phyloP scores from a whole-genome alignment of 2,329 filamentous ascomycete species.

The Sordariomycetes sp. region DNA sequence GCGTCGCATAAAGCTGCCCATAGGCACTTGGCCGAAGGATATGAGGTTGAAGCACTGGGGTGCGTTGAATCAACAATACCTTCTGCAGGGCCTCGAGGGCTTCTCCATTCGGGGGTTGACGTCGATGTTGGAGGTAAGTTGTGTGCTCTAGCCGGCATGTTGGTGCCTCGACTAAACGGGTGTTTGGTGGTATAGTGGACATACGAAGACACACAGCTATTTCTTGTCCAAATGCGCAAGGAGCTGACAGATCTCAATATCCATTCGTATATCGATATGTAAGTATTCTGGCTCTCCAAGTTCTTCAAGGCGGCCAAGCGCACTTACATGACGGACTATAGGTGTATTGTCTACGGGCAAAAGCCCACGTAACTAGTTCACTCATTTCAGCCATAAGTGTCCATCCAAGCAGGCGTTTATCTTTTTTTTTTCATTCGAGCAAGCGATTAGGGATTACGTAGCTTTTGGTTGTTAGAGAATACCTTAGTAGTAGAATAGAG shows the following conservation, averaged over 20 bases:
- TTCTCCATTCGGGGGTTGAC: constrained; percentile 13
- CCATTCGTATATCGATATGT: constrained; percentile 15
- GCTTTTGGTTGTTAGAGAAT: too few species aligned
- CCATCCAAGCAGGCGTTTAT: too few species aligned
- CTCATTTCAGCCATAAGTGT: too few species aligned
- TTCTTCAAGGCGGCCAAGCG: too few species aligned
- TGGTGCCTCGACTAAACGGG: background rate
- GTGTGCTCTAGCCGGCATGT: too few species aligned
- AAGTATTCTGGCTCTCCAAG: too few species aligned
- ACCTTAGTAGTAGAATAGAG: too few species aligned
- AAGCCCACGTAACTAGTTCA: too few species aligned
- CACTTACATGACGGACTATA: too few species aligned
- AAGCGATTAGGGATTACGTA: too few species aligned
- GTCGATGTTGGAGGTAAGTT: constrained; percentile 17
- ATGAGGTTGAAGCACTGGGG: constrained; percentile 19
- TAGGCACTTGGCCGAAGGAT: constrained; percentile 26
- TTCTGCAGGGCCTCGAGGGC: constrained; percentile 14
- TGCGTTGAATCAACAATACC: constrained; percentile 14
- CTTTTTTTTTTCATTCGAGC: too few species aligned
- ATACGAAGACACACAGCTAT: constrained; percentile 18
- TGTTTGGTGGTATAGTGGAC: background rate
- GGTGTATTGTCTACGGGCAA: too few species aligned
- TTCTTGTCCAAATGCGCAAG: constrained; percentile 17
- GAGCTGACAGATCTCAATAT: constrained; percentile 19
- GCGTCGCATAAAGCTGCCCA: constrained; percentile 20